These are phyloP conservation scores for Cicer cuneatum DNA, from an alignment of 306 rosid genomes.

Conservation along the genomic window DNA sequence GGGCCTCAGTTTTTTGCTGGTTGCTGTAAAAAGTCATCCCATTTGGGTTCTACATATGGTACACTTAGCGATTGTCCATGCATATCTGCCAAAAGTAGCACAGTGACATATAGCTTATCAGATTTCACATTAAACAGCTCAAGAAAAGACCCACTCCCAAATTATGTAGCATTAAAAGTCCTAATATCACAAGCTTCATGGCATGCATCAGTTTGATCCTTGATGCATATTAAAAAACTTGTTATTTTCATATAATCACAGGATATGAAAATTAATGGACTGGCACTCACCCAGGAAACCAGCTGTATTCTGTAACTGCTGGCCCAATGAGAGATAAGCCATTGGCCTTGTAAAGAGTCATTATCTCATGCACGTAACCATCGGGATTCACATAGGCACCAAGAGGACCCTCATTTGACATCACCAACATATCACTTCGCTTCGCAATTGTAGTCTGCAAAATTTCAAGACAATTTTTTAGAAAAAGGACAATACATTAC, in stretches of 20 bases:
- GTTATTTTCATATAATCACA: slow-evolving; percentile 28
- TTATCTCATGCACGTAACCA: slow-evolving; percentile 84
- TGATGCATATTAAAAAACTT: slow-evolving; percentile 20
- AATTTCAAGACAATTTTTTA: slow-evolving; percentile 31
- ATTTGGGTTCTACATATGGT: slow-evolving; percentile 71
- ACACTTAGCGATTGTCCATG: slow-evolving; percentile 81
- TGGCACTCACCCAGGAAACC: slow-evolving; percentile 96
- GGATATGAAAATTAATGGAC: slow-evolving; percentile 38
- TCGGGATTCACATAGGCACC: slow-evolving; percentile 85
- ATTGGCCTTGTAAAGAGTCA: slow-evolving; percentile 78
- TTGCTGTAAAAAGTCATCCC: slow-evolving; percentile 94
- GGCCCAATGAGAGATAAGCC: slow-evolving; percentile 73
- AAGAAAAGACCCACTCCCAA: slow-evolving; percentile 22
- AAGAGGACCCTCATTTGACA: slow-evolving; percentile 97
- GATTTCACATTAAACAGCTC: slow-evolving; percentile 7
- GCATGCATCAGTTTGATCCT: slow-evolving; percentile 13
- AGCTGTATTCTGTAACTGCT: slow-evolving; percentile 72
- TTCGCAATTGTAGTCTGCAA: slow-evolving; percentile 79
- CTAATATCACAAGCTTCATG: neutral
- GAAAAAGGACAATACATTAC: slow-evolving; percentile 13
- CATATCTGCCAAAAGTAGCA: slow-evolving; percentile 66
- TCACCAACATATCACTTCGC: slow-evolving; percentile 93
- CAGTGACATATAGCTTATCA: slow-evolving; percentile 36
- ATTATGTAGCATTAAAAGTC: slow-evolving; percentile 14
- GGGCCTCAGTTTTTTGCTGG: slow-evolving; percentile 71